Evolutionary conservation across 352 stramenopile species (phyloP).

Genomic region (Phytophthora hybrid): DNA sequence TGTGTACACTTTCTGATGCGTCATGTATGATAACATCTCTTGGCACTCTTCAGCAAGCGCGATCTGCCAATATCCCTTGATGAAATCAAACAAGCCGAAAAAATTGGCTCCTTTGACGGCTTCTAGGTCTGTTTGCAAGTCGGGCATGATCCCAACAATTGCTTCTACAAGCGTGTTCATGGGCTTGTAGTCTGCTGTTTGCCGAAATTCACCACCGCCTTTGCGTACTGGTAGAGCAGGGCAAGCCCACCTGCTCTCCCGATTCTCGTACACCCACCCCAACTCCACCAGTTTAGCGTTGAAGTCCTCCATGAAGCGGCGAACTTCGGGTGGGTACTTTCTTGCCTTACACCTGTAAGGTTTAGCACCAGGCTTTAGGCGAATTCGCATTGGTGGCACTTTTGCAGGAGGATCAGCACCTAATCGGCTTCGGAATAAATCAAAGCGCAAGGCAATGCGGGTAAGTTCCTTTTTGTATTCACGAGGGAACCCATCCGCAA

Average conservation of each 20-base stretch:
- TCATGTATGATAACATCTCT: conserved; percentile 32
- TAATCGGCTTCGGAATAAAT: conserved; percentile 20
- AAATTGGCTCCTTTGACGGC: too few relatives aligned
- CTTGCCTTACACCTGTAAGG: conserved; percentile 34
- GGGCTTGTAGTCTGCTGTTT: conserved; percentile 39
- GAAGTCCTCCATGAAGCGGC: conserved; percentile 26
- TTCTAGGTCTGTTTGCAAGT: conserved; percentile 6
- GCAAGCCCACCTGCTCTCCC: conserved; percentile 26
- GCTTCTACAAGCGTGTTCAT: conserved; percentile 27
- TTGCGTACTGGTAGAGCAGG: conserved; percentile 30
- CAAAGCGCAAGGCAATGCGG: conserved; percentile 12
- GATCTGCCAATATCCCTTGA: too few relatives aligned
- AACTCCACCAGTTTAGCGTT: conserved; percentile 30
- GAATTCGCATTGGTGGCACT: conserved; percentile 32
- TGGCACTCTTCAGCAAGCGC: too few relatives aligned
- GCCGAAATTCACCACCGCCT: conserved; percentile 19
- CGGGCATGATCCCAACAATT: conserved; percentile 40
- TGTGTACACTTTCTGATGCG: conserved; percentile 20
- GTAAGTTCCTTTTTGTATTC: neutral
- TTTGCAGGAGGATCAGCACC: conserved; percentile 28
- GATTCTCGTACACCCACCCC: conserved; percentile 42
- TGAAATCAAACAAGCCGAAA: too few relatives aligned
- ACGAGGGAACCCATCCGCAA: neutral
- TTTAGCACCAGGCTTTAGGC: conserved; percentile 22
- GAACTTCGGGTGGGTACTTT: conserved; percentile 31